Base-by-base conservation (phyloP, 768 basidiomycete genomes). In the Hortiboletus campestris region DNA sequence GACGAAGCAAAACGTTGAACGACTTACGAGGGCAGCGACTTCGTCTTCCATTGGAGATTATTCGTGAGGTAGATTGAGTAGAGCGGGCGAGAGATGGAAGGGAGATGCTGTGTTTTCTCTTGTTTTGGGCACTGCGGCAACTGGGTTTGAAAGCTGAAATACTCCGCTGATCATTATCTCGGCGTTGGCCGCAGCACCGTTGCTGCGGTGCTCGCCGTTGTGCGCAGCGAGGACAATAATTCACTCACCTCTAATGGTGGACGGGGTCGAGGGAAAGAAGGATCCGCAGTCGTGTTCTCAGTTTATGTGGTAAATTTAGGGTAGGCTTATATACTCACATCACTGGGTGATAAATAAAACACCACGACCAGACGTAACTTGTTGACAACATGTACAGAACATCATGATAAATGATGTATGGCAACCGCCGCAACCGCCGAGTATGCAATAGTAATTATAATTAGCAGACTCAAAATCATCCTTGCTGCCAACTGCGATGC, bases 31-130 rank as follows among this genome's bases (percentile, higher is more conserved):
- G 66, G 78, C 83, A 56, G 84, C 82, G 48, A 84, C 80, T 70
- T 86, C 84, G 65, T 85, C 84, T 71, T 86, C 84, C 83, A 85
- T 85, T 49, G 71, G 53, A 22, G 54, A 56, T 54, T 59, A 53
- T 61, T 63, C 44, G 67, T 64, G 63, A 57, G 52, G 57, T 55
- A 56, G 64, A 59, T 57, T 39, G 64, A 36, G 64, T 53, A 47
- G 45, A 46, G 67, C 55, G 56, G 57, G 51, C 50, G 41, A 57
- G 49, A 56, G 55, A 59, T 64, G 58, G 53, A 56, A 38, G 46
- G 54, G 25, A 25, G 25, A 25, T 25, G 25, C 25, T 51, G 55
- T 47, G 61, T 72, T 69, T 61, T 57, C 34, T 32, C 49, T 38
- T 61, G 55, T 62, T 73, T 52, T 51, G 55, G 43, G 11, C n/a